Evolutionary conservation across 1,139 yeast species (phyloP), one percentile per base, ranked within the genome.

Genomic region (Sporopachydermia cereana): DNA sequence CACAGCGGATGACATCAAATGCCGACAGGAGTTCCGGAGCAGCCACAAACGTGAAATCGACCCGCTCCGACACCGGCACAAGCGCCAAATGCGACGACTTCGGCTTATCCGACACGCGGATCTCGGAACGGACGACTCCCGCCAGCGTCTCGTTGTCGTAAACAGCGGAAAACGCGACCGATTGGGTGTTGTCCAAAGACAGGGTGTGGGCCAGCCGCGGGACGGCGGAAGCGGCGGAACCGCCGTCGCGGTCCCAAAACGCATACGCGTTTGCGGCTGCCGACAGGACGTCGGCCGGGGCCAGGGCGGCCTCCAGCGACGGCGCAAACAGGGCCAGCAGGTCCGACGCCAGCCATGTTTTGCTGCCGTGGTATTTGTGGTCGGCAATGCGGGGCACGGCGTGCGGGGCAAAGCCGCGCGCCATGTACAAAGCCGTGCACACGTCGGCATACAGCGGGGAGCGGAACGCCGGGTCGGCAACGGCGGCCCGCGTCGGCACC

Each of bases 91-190:
- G 53, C 14, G 53, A 51, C 29, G 56, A 51, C 12, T 55, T 44
- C 3, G 59, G 54, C 39, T 34, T 34, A 12, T 34, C 39, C 16
- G 69, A 61, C 12, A 79, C 68, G 20, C 72, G 67, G 48, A 88
- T 62, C 58, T 84, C 89, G n/a, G 89, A 73, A 61, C 83, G 86
- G 61, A 81, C 78, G n/a, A 77, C 61, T 51, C 96, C 96, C 36
- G 91, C 93, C 42, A 73, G 73, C 22, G 75, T 65, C 24, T 72
- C 63, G 58, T 84, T 86, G 60, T 89, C 95, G 55, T 68, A 86
- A 55, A 74, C 76, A 46, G 80, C 74, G 60, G 84, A 71, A 58
- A 76, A 72, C 48, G 72, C 65, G 50, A 84, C 72, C 27, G 64
- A 59, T 49, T 75, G 69, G 46, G 69, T 59, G 49, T 76, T 74